Evolutionary conservation across 2,329 filamentous ascomycete genomes (phyloP).

Genomic region (Lachnellula subtilissima): DNA sequence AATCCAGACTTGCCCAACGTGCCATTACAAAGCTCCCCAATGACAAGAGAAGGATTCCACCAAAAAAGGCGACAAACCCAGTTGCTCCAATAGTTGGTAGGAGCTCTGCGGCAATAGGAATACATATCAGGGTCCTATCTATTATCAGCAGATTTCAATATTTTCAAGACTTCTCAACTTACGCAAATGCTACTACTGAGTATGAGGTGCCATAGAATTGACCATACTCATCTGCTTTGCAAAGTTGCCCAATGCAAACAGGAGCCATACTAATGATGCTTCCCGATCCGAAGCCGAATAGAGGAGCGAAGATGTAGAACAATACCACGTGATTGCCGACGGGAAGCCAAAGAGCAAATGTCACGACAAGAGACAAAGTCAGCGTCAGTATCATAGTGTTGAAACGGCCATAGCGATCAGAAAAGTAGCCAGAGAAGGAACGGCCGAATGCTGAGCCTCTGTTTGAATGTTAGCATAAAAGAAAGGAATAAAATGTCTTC

Average conservation of each 20-base stretch:
- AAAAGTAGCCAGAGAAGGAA: constrained; percentile 22
- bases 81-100: constrained; percentile 18
- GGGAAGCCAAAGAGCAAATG: constrained; percentile 24
- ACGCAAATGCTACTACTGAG: constrained; percentile 28
- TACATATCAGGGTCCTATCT: constrained; percentile 24
- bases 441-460: constrained; percentile 25
- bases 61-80: constrained; percentile 26
- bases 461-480: not conserved
- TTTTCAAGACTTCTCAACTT: constrained; percentile 8
- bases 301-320: constrained; percentile 27
- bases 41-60: constrained; percentile 22
- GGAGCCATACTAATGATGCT: constrained; percentile 29
- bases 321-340: constrained; percentile 19
- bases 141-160: not conserved
- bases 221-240: constrained; percentile 28
- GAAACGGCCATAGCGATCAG: constrained; percentile 23
- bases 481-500: not conserved
- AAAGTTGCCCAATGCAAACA: constrained; percentile 28
- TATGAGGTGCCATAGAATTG: constrained; percentile 29
- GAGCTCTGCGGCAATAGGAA: constrained; percentile 26
- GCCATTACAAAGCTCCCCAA: constrained; percentile 25
- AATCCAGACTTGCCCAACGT: constrained; percentile 28
- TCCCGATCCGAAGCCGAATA: constrained; percentile 29
- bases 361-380: constrained; percentile 17
- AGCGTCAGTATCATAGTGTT: constrained; percentile 26